phyloP scores from a whole-genome alignment of 2,329 filamentous ascomycete genomes.

The Zasmidium citrigriseum region DNA sequence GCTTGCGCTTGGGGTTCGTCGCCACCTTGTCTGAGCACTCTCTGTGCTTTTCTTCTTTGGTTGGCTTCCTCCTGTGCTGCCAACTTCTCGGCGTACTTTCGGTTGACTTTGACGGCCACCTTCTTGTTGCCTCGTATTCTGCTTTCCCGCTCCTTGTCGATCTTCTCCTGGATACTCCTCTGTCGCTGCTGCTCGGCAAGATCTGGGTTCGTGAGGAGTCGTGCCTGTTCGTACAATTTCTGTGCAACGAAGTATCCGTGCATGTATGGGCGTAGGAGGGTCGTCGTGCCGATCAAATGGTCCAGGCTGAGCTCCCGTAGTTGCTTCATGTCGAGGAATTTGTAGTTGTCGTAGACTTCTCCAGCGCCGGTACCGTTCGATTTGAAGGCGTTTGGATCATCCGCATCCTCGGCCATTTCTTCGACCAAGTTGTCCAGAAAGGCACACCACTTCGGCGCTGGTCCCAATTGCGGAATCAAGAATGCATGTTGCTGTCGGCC shows the following conservation, averaged over 20 bases:
- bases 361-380: constrained; percentile 50
- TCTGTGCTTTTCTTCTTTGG: constrained; percentile 47
- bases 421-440: constrained; percentile 98
- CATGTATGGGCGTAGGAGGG: constrained; percentile 92
- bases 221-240: constrained; percentile 91
- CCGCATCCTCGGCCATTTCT: constrained; percentile 86
- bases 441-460: constrained; percentile 91
- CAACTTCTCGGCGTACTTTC: constrained; percentile 65
- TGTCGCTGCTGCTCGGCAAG: constrained; percentile 89
- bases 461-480: constrained; percentile 90
- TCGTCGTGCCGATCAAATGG: constrained; percentile 87
- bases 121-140: constrained; percentile 94
- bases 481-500: constrained; percentile 93
- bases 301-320: constrained; percentile 81
- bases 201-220: constrained; percentile 90
- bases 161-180: constrained; percentile 90
- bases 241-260: constrained; percentile 98
- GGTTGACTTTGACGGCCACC: constrained; percentile 86
- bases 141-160: constrained; percentile 94
- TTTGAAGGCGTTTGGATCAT: constrained; percentile 60
- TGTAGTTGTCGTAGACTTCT: constrained; percentile 97
- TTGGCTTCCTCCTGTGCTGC: constrained; percentile 70
- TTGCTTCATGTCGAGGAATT: constrained; percentile 89
- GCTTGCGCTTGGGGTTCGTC: constrained; percentile 58
- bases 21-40: constrained; percentile 60